phyloP scores from a whole-genome alignment of 768 basidiomycete genomes.

The Auriscalpium orientale region DNA sequence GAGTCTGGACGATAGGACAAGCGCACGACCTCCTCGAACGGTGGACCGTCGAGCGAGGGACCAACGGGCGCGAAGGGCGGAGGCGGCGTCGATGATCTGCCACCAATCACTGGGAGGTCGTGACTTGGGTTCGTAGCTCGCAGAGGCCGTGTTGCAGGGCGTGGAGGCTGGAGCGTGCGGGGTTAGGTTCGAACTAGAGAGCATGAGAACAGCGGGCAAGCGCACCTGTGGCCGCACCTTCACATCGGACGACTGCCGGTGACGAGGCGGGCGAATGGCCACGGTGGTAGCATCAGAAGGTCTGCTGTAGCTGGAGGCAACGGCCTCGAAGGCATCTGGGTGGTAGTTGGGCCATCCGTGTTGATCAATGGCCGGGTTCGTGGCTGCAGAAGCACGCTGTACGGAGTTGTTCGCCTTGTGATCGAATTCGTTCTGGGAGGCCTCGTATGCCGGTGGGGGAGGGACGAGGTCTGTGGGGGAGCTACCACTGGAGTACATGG shows the following conservation, averaged over 20 bases:
- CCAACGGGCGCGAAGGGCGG: constrained; percentile 33
- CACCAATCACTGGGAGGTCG: too few relatives aligned
- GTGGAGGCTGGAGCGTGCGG: too few relatives aligned
- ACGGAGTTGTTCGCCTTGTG: constrained; percentile 5
- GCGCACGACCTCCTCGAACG: constrained; percentile 24
- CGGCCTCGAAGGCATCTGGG: constrained; percentile 6
- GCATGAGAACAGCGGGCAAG: background rate
- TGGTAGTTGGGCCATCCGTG: constrained; percentile 11
- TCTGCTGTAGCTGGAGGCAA: background rate
- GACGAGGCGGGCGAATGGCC: too few relatives aligned
- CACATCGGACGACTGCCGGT: background rate
- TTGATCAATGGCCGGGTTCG: background rate
- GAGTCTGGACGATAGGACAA: constrained; percentile 19
- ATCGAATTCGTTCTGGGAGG: constrained; percentile 8
- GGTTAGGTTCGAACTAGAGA: too few relatives aligned
- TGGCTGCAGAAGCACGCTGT: background rate
- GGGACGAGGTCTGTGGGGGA: background rate
- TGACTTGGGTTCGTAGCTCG: too few relatives aligned
- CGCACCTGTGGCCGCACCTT: constrained; percentile 1
- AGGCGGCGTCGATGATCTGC: constrained; percentile 20
- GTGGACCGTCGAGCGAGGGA: constrained; percentile 31
- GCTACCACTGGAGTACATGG: background rate
- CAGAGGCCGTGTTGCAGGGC: too few relatives aligned
- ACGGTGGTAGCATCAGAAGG: background rate
- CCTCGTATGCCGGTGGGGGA: constrained; percentile 11